phyloP scores from a whole-genome alignment of 139 green algal species.

The Chlamydomonas incerta region DNA sequence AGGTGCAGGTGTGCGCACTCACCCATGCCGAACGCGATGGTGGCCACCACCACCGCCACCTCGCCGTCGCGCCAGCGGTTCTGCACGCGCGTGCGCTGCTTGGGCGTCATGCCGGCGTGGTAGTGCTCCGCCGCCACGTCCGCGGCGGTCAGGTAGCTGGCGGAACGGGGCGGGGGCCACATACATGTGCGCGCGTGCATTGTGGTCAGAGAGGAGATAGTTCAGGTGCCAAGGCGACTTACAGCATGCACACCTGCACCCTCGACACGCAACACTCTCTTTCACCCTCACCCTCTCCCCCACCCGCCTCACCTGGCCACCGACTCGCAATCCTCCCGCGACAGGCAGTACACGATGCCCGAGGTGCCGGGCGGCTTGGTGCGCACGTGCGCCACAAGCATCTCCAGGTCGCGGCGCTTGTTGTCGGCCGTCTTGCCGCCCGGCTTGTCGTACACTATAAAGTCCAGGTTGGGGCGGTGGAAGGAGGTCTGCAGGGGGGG shows the following conservation, averaged over 20 bases:
- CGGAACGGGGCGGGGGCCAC: background rate
- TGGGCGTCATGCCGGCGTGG: conserved; percentile 89
- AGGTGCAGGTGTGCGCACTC: no score
- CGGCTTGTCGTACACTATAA: conserved; percentile 76
- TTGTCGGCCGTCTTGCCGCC: conserved; percentile 54
- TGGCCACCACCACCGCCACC: conserved; percentile 86
- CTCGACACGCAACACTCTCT: no score
- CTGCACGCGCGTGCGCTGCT: conserved; percentile 81
- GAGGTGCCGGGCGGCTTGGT: conserved; percentile 42
- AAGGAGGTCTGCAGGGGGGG: conserved; percentile 77
- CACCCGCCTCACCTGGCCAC: conserved; percentile 61
- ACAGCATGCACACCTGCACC: no score
- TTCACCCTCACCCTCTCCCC: background rate
- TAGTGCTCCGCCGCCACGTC: conserved; percentile 78
- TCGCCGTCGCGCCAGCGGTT: conserved; percentile 77
- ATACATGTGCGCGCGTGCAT: no score
- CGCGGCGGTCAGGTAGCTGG: conserved; percentile 49
- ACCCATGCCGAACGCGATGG: conserved; percentile 92
- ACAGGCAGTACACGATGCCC: conserved; percentile 96
- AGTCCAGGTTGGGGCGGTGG: conserved; percentile 84
- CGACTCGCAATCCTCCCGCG: conserved; percentile 84
- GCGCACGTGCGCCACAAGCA: conserved; percentile 62
- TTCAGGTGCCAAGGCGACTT: no score
- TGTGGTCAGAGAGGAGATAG: no score
- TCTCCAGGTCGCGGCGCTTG: conserved; percentile 51